A percentile compares a stretch with the other conserved stretches of the same genome.
Conservation (phyloP, 2,329 filamentous ascomycete genomes). For the Chaetomium sp. region DNA sequence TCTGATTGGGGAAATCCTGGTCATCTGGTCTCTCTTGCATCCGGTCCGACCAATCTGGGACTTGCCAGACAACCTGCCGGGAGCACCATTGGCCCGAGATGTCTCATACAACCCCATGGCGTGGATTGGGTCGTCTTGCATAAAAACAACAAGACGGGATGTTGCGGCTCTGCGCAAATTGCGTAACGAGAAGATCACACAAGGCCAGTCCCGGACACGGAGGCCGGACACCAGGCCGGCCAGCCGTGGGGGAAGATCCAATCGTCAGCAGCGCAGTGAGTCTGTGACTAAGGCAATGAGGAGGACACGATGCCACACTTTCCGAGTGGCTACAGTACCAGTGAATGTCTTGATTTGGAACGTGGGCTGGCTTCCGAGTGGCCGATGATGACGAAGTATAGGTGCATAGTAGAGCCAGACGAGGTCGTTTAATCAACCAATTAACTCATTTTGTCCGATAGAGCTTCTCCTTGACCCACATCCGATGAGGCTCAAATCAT, state of each 20-base stretch:
- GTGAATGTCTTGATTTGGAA: not conserved
- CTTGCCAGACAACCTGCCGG: not conserved
- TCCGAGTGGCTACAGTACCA: not conserved
- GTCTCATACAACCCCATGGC: not conserved
- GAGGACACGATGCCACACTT: not conserved
- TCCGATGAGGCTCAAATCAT: not conserved
- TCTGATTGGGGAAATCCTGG: slow-evolving; percentile 11
- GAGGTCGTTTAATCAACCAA: not conserved
- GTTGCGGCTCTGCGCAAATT: slow-evolving; percentile 10
- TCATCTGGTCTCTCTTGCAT: slow-evolving; percentile 11
- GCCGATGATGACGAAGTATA: not conserved
- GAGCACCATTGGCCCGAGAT: not conserved
- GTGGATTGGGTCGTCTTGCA: not conserved
- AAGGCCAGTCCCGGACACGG: not conserved
- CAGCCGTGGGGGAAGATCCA: slow-evolving; percentile 1
- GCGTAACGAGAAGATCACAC: slow-evolving; percentile 3
- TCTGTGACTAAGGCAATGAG: not conserved
- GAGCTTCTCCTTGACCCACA: not conserved
- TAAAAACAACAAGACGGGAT: not conserved
- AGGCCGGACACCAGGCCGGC: not conserved
- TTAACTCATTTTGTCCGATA: not conserved
- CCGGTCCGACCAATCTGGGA: slow-evolving; percentile 7
- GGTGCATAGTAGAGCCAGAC: not conserved
- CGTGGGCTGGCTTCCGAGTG: not conserved
- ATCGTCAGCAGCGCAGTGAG: not conserved